These are phyloP conservation scores for Aspergillus asperescens DNA, from an alignment of 495 filamentous ascomycete genomes.

Conservation along the genomic window DNA sequence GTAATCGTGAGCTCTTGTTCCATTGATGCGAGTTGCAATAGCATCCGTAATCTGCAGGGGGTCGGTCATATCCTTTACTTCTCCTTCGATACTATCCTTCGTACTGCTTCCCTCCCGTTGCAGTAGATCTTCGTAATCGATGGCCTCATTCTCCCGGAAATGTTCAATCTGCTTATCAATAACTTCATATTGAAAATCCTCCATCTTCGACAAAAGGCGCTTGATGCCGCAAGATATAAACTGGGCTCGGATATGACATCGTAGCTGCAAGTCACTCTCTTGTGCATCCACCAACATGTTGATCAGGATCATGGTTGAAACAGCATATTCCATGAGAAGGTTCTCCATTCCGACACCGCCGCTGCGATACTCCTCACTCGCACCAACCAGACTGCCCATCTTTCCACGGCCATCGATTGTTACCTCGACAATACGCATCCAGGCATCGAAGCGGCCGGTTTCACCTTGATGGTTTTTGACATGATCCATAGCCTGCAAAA, in stretches of 20 bases:
- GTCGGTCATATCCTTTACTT: slow-evolving; percentile 91
- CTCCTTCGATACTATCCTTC: slow-evolving; percentile 83
- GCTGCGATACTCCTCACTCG: slow-evolving; percentile 93
- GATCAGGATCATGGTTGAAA: slow-evolving; percentile 88
- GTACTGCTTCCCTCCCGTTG: slow-evolving; percentile 87
- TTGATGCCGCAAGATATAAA: slow-evolving; percentile 96
- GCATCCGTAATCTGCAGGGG: slow-evolving; percentile 90
- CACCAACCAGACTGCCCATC: slow-evolving; percentile 95
- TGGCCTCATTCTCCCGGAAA: slow-evolving; percentile 88
- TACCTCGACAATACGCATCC: slow-evolving; percentile 98
- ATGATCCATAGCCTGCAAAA: slow-evolving; percentile 87
- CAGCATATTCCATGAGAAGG: slow-evolving; percentile 96
- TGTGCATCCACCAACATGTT: slow-evolving; percentile 96
- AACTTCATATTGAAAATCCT: slow-evolving; percentile 94
- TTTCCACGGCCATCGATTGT: slow-evolving; percentile 95
- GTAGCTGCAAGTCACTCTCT: slow-evolving; percentile 80
- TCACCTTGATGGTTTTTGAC: slow-evolving; percentile 86
- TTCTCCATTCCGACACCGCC: slow-evolving; percentile 99
- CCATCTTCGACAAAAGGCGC: slow-evolving; percentile 93
- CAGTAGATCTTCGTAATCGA: slow-evolving; percentile 95
- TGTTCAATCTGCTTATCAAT: slow-evolving; percentile 98
- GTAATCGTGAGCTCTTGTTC: slow-evolving; percentile 84
- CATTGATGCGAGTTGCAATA: slow-evolving; percentile 80
- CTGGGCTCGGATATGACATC: slow-evolving; percentile 91
- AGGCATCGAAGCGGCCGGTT: slow-evolving; percentile 94